Base-by-base conservation (phyloP, 345 rosid species). In the Excoecaria cochinchinensis region DNA sequence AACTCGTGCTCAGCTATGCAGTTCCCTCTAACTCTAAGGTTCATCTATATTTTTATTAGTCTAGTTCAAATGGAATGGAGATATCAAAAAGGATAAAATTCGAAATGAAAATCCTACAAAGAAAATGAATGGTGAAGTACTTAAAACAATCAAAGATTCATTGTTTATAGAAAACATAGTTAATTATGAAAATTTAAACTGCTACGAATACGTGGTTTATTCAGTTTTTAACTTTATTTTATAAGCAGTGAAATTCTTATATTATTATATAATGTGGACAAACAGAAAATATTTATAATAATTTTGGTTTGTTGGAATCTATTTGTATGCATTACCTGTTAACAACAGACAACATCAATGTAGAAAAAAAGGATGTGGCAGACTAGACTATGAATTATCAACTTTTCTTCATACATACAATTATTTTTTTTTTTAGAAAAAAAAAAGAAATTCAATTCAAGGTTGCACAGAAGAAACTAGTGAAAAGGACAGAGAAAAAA, bases 261-360 rank as follows among this genome's bases (percentile, higher is more conserved):
- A n/a, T n/a, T 31, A 31, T 1, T 31, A 0, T 31, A 31, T 31
- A 31, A 11, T 50, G 53, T 50, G 11, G 53, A 8, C 14, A 3
- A 19, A 53, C 57, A 53, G 57, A 53, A 14, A 14, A 14, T 53
- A 53, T 0, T 53, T 0, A 31, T 15, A 3, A 21, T 56, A 56
- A 52, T 56, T n/a, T 15, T 11, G 3, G 38, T 62, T 36, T 1
- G 13, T n/a, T 36, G 36, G 50, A 12, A 13, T 44, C 51, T 46
- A 21, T 31, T 60, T 73, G 68, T 40, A 36, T 59, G 79, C 70
- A 52, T 3, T 24, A 42, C 75, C 63, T 24, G 74, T 64, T 80
- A 47, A 22, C 61, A 3, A 5, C 57, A 48, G 10, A 44, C 67
- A 40, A 44, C 24, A 24, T 60, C 21, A 44, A 21, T 8, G 24